Conservation (phyloP, 306 rosid species). For the Citrullus colocynthis region DNA sequence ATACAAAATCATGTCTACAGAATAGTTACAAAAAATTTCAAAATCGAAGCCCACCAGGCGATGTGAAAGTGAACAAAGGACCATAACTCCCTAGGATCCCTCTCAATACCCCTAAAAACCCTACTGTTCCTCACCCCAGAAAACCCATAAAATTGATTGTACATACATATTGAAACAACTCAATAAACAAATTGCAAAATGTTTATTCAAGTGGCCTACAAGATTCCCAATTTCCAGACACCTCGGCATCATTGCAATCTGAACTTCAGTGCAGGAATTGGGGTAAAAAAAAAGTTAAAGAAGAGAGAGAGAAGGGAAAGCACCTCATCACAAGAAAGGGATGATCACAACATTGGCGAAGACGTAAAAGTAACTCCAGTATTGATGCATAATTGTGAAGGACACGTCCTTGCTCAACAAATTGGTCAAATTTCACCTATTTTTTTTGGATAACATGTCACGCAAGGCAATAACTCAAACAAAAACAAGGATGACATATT, state of each 20-base stretch:
- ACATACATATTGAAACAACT: background rate
- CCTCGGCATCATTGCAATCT: background rate
- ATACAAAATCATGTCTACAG: too few species aligned
- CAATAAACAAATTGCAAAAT: background rate
- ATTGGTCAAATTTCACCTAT: constrained; percentile 86
- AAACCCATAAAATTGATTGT: background rate
- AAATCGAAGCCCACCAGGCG: too few species aligned
- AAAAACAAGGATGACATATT: background rate
- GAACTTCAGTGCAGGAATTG: background rate
- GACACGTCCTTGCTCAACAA: constrained; percentile 96
- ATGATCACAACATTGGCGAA: constrained; percentile 94
- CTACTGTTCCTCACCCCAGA: too few species aligned
- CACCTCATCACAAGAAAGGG: constrained; percentile 99
- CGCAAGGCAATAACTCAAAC: background rate
- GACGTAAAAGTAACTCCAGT: constrained; percentile 90
- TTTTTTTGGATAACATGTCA: background rate
- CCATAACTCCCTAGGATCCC: too few species aligned
- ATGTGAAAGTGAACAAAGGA: too few species aligned
- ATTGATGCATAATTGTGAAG: constrained; percentile 99
- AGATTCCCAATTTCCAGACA: background rate
- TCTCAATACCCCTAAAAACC: too few species aligned
- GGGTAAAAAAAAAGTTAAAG: background rate
- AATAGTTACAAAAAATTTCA: too few species aligned
- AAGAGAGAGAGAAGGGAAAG: background rate
- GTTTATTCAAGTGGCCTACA: background rate